Percentiles rank a stretch among this genome's conserved stretches.
These are phyloP conservation scores for Aristolochia californica DNA, from an alignment of 164 flowering plant genomes.

Conservation along the genomic window DNA sequence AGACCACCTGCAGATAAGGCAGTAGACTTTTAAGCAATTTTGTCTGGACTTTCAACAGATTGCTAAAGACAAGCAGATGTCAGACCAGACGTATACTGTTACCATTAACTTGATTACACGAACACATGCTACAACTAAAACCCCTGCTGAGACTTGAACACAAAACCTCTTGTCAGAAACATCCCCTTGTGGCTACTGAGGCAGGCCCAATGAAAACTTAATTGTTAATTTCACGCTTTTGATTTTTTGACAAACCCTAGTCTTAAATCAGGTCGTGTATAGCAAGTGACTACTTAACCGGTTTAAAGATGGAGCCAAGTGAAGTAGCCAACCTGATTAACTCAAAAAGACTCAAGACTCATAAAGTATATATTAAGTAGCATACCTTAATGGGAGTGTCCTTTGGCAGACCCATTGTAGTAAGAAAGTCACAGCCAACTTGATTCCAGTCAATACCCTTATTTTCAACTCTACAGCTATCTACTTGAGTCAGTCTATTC, in stretches of 20 bases:
- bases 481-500: slow-evolving; percentile 10
- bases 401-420: slow-evolving; percentile 25
- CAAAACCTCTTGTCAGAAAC: no score
- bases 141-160: no score
- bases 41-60: no score
- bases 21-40: no score
- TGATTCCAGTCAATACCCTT: slow-evolving; percentile 15
- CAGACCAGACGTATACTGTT: no score
- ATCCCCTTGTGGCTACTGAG: no score
- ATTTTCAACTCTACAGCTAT: slow-evolving; percentile 12
- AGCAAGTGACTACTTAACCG: not conserved
- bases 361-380: not conserved
- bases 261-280: not conserved
- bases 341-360: not conserved
- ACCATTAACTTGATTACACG: no score
- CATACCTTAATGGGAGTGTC: slow-evolving; percentile 39
- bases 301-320: not conserved
- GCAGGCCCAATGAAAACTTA: no score
- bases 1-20: no score
- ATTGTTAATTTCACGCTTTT: not conserved
- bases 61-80: no score
- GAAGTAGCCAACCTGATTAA: not conserved
- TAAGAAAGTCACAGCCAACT: slow-evolving; percentile 25
- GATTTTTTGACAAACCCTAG: not conserved
- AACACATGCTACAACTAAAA: no score